These are phyloP conservation scores for Puccinia coronata DNA, from an alignment of 1,284 basidiomycete species.

Conservation along the genomic window DNA sequence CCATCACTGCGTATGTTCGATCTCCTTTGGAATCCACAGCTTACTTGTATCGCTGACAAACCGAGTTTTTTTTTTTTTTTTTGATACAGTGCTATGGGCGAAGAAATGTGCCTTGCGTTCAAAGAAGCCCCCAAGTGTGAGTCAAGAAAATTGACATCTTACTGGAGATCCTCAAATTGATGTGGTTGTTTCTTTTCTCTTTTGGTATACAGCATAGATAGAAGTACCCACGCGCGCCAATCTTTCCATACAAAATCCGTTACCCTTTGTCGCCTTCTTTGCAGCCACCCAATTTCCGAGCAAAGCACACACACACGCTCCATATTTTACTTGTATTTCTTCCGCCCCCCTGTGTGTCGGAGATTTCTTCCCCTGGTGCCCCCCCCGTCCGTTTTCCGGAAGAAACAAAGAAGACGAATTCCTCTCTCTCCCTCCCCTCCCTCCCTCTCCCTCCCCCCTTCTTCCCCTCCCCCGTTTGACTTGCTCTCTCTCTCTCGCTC, in stretches of 20 bases:
- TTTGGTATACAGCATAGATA: constrained; percentile 10
- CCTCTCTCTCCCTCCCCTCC: not conserved
- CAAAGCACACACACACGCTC: not conserved
- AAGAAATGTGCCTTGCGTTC: constrained; percentile 50
- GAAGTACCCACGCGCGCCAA: not conserved
- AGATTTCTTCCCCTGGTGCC: constrained; percentile 9
- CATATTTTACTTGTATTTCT: constrained; percentile 39
- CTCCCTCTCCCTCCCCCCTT: not conserved
- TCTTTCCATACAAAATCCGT: constrained; percentile 39
- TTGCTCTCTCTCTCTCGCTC: not conserved
- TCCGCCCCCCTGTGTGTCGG: not conserved
- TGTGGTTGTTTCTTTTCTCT: not conserved
- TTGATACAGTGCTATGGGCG: constrained; percentile 45
- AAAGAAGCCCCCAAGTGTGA: constrained; percentile 48
- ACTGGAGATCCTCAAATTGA: not conserved
- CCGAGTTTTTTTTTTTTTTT: not conserved
- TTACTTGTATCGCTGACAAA: not conserved
- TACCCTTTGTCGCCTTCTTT: constrained; percentile 23
- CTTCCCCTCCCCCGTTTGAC: not conserved
- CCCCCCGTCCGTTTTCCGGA: constrained; percentile 17
- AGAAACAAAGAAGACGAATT: constrained; percentile 27
- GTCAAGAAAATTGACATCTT: not conserved
- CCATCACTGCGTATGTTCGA: constrained; percentile 44
- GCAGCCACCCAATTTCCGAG: constrained; percentile 11
- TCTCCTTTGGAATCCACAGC: too few species aligned